Evolutionary conservation across 768 basidiomycete genomes (phyloP), one percentile per base, ranked within the genome.

Genomic region (Galerina sulciceps): DNA sequence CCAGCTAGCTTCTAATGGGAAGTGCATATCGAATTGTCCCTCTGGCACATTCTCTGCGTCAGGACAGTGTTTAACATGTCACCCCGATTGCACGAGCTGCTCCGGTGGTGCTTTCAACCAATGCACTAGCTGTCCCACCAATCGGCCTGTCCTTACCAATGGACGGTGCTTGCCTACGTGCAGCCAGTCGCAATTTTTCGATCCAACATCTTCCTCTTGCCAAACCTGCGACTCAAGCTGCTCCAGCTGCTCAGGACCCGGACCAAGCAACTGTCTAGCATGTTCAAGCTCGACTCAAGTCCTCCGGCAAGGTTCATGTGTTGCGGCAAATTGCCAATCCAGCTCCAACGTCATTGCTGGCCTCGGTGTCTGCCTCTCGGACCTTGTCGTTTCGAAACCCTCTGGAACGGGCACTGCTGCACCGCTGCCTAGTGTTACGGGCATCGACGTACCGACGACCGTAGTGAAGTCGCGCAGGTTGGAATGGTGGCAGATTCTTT

Each of bases 401-500:
- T 41, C 60, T 3, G 47, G 53, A 6, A 79, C 84, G 82, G 74
- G 79, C 22, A 77, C 84, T 1, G 65, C 76, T 1, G 63, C 74
- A 6, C 79, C 85, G 4, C 73, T 90, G 10, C 86, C 88, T 23
- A 73, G 81, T 14, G 73, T 88, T 57, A 81, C 87, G 2, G 88
- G 89, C 35, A 70, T 88, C 59, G 68, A 78, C 4, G 61, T 36
- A n/a, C 53, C 69, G 81, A 67, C 92, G 60, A 85, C 83, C 1
- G 65, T 71, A 26, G 64, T 66, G 58, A 51, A 66, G 26, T 76
- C 74, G 20, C 52, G 83, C 78, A 65, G 79, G 14, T 76, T 93
- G 3, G 72, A 80, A 58, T 94, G 92, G 92, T 93, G 92, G 91
- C 80, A 94, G 73, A 93, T 93, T 61, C 76, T 94, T 38, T 82